Percentiles rank a stretch among this genome's conserved stretches.
These are phyloP conservation scores for Candida patagonica DNA, from an alignment of 805 yeast genomes.

Conservation along the genomic window DNA sequence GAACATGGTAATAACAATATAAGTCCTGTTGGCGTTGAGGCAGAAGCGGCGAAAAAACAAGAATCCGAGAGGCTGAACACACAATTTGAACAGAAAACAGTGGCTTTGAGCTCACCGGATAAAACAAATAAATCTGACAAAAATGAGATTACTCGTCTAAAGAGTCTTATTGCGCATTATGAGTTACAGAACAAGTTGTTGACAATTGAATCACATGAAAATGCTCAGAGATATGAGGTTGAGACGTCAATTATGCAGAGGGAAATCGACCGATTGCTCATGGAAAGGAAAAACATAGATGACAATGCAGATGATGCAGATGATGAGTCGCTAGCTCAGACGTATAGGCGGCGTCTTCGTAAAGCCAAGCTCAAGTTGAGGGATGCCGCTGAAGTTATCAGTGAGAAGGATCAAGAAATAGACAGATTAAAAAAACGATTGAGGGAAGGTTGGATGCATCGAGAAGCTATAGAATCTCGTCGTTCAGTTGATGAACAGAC, in stretches of 20 bases:
- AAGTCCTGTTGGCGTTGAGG: neutral
- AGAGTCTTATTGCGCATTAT: constrained; percentile 13
- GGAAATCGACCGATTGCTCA: constrained; percentile 37
- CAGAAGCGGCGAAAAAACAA: neutral
- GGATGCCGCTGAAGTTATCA: constrained; percentile 37
- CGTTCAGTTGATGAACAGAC: neutral
- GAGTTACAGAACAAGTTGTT: constrained; percentile 33
- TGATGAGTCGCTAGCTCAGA: constrained; percentile 23
- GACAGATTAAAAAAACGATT: constrained; percentile 31
- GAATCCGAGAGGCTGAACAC: neutral
- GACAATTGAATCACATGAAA: constrained; percentile 35
- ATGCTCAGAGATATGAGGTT: constrained; percentile 39
- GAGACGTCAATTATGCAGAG: constrained; percentile 37
- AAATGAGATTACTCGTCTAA: constrained; percentile 1
- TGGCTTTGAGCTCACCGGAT: neutral
- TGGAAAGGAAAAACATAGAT: constrained; percentile 14
- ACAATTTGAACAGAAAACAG: neutral
- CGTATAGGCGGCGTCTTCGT: constrained; percentile 30
- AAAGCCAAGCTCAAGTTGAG: constrained; percentile 35
- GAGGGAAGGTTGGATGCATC: constrained; percentile 15
- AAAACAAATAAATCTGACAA: neutral
- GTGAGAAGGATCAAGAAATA: constrained; percentile 38
- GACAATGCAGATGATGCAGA: constrained; percentile 18
- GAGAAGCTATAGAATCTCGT: constrained; percentile 8
- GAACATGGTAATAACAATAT: neutral